phyloP scores from a whole-genome alignment of 2,329 filamentous ascomycete genomes.

The Cladosporium sp. region DNA sequence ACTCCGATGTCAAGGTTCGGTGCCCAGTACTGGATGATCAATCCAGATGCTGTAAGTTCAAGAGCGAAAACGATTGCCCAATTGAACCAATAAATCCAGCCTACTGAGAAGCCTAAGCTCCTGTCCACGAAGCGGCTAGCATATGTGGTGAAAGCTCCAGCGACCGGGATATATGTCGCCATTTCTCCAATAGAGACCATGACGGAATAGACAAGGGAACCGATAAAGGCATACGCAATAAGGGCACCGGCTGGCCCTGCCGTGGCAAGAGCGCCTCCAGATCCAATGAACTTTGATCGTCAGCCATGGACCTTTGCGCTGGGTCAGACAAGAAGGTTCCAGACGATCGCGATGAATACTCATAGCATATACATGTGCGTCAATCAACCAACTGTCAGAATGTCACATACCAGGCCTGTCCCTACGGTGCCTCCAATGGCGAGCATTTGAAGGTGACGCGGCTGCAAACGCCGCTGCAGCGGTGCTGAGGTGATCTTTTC shows the following conservation, averaged over 20 bases:
- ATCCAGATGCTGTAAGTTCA: constrained; percentile 35
- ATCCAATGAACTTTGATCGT: constrained; percentile 29
- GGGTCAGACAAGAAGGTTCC: neutral
- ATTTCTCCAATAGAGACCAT: constrained; percentile 53
- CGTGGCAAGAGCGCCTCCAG: constrained; percentile 34
- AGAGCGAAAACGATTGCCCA: constrained; percentile 40
- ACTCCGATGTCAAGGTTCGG: constrained; percentile 39
- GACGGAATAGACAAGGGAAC: constrained; percentile 41
- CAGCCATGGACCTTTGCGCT: neutral
- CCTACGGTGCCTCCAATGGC: constrained; percentile 27
- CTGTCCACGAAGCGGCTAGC: constrained; percentile 42
- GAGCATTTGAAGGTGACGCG: constrained; percentile 36
- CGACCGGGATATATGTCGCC: constrained; percentile 57
- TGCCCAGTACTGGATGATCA: constrained; percentile 39
- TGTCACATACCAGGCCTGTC: constrained; percentile 2
- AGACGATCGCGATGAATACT: neutral
- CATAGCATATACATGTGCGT: neutral
- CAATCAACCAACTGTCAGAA: neutral
- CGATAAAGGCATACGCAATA: constrained; percentile 42
- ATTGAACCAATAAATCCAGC: constrained; percentile 43
- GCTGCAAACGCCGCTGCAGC: constrained; percentile 31
- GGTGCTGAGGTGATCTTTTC: constrained; percentile 25
- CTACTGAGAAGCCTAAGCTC: constrained; percentile 45
- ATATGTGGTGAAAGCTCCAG: constrained; percentile 51
- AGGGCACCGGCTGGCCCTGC: constrained; percentile 43